A percentile compares a stretch with the other conserved stretches of the same genome.
Evolutionary conservation across 495 filamentous ascomycete species (phyloP).

Genomic region (Lasiosphaeria ovina): DNA sequence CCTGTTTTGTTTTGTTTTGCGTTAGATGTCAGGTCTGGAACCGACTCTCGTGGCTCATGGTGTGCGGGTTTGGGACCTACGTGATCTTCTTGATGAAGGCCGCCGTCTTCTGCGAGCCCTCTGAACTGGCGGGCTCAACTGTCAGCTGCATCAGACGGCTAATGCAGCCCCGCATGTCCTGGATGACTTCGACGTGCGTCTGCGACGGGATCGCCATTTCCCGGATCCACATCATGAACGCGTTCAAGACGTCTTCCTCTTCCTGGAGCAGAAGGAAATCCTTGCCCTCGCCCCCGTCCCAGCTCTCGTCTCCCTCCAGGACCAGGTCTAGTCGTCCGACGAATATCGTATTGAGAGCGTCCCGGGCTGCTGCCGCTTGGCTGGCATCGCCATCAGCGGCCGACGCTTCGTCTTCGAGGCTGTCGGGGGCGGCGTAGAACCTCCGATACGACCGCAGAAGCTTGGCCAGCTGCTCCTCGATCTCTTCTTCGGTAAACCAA

Average conservation of each 20-base stretch:
- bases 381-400: not conserved
- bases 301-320: too few relatives aligned
- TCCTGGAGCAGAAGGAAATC: slow-evolving; percentile 19
- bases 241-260: slow-evolving; percentile 25
- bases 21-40: not conserved
- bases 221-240: slow-evolving; percentile 16
- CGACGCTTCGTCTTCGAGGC: not conserved
- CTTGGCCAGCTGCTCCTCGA: slow-evolving; percentile 23
- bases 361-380: slow-evolving; percentile 9
- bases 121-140: not conserved
- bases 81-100: slow-evolving; percentile 19
- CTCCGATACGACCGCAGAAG: slow-evolving; percentile 27
- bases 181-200: slow-evolving; percentile 8
- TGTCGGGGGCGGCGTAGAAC: slow-evolving; percentile 19
- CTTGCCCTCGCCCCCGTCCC: slow-evolving; percentile 1
- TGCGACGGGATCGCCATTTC: slow-evolving; percentile 10
- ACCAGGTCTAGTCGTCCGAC: slow-evolving; percentile 14
- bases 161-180: slow-evolving; percentile 10
- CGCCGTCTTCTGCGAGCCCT: not conserved
- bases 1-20: not conserved
- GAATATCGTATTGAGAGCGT: slow-evolving; percentile 26
- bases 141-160: slow-evolving; percentile 9
- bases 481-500: slow-evolving; percentile 25
- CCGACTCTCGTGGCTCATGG: too few relatives aligned
- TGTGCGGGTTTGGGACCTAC: slow-evolving; percentile 15